Percentiles rank a stretch among this genome's conserved stretches.
Conservation (phyloP, 2,329 filamentous ascomycete genomes). For the Fusarium sambucinum region DNA sequence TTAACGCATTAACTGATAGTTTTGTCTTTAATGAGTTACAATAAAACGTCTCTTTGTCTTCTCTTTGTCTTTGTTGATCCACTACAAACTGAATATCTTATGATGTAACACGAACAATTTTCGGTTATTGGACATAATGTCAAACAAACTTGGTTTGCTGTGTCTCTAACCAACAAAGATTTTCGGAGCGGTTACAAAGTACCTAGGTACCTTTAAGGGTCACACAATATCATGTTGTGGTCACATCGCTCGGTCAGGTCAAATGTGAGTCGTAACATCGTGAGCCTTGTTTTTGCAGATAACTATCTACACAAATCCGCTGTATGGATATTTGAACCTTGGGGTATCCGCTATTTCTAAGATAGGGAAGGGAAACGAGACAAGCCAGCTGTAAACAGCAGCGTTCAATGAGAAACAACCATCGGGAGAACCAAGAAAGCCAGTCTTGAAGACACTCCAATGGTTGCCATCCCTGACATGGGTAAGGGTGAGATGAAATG, state of each 20-base stretch:
- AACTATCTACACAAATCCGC: constrained; percentile 30
- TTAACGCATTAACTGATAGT: constrained; percentile 26
- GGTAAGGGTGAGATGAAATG: constrained; percentile 5
- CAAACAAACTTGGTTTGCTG: not conserved
- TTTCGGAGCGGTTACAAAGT: not conserved
- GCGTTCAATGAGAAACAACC: constrained; percentile 7
- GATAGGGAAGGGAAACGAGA: constrained; percentile 23
- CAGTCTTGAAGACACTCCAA: constrained; percentile 1
- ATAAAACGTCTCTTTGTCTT: constrained; percentile 30
- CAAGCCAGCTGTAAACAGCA: constrained; percentile 2
- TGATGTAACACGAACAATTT: not conserved
- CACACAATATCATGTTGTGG: not conserved
- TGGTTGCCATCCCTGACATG: not conserved
- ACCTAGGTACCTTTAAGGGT: not conserved
- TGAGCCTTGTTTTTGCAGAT: constrained; percentile 26
- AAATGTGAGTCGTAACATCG: constrained; percentile 27
- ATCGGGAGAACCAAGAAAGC: constrained; percentile 1
- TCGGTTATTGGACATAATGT: not conserved
- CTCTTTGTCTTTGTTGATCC: constrained; percentile 14
- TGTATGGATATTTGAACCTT: not conserved
- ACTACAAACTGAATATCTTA: too few relatives aligned
- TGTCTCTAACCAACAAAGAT: not conserved
- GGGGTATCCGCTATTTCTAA: constrained; percentile 19
- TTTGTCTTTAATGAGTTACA: constrained; percentile 18
- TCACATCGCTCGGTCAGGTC: not conserved